Conservation (phyloP, 345 rosid genomes). For the Corymbia maculata region DNA sequence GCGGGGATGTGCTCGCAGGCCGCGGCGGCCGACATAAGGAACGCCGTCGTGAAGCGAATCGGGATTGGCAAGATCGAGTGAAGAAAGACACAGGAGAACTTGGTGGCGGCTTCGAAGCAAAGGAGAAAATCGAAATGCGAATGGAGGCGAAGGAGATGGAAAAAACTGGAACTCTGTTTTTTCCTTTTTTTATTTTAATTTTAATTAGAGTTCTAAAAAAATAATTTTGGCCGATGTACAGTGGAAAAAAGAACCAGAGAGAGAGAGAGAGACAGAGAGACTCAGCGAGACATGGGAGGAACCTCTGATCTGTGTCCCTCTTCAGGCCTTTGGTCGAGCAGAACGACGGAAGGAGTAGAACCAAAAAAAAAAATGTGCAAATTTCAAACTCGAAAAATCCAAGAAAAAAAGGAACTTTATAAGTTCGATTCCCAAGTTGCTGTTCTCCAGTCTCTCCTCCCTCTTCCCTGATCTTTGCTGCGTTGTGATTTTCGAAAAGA, state of each 20-base stretch:
- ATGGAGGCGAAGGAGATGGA: background rate
- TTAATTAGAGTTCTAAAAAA: background rate
- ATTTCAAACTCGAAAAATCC: background rate
- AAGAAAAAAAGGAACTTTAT: background rate
- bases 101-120: background rate
- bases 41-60: constrained; percentile 35
- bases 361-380: background rate
- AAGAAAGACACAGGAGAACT: background rate
- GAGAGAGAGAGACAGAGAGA: background rate
- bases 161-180: background rate
- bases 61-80: constrained; percentile 21
- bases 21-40: constrained; percentile 36
- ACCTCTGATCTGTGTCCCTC: background rate
- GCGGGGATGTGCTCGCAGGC: constrained; percentile 10
- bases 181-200: background rate
- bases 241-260: background rate
- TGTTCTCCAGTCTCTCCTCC: background rate
- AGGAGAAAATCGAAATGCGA: background rate
- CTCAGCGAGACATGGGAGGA: background rate
- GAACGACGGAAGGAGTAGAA: background rate
- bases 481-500: background rate
- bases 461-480: background rate
- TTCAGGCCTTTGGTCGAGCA: background rate
- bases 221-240: background rate
- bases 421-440: background rate